Percentiles rank a stretch among this genome's conserved stretches.
Conservation (phyloP, 805 yeast species). For the Torulaspora maleeae region DNA sequence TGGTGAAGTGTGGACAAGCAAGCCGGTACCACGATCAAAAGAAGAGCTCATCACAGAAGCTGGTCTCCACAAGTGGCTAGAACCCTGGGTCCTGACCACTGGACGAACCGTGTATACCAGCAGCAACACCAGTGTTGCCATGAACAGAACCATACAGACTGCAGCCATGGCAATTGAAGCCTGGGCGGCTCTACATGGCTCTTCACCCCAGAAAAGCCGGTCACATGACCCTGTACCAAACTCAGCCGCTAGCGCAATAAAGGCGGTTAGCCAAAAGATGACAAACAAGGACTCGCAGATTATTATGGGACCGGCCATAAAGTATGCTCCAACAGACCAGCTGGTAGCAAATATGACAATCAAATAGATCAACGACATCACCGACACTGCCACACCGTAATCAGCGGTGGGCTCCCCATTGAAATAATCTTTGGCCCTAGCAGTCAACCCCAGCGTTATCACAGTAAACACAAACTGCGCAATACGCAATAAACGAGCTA, state of each 20-base stretch:
- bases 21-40: slow-evolving; percentile 5
- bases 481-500: slow-evolving; percentile 1
- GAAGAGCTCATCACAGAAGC: neutral
- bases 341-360: neutral
- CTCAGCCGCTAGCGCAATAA: slow-evolving; percentile 6
- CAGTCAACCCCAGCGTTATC: slow-evolving; percentile 6
- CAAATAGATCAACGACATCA: slow-evolving; percentile 5
- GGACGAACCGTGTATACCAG: slow-evolving; percentile 1
- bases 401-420: neutral
- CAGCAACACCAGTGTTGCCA: neutral
- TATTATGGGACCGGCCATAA: slow-evolving; percentile 4
- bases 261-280: slow-evolving; percentile 8
- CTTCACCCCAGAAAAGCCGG: neutral
- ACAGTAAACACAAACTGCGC: slow-evolving; percentile 5
- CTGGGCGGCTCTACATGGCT: slow-evolving; percentile 2
- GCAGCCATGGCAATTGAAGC: slow-evolving; percentile 7
- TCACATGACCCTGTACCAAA: slow-evolving; percentile 1
- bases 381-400: slow-evolving; percentile 5
- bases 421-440: neutral
- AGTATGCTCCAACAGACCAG: neutral
- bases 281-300: slow-evolving; percentile 1
- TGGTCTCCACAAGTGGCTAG: slow-evolving; percentile 1
- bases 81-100: neutral
- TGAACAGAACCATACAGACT: slow-evolving; percentile 2
- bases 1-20: neutral